Base-by-base conservation (phyloP, 2,329 filamentous ascomycete genomes). In the Cryphonectria parasitica region DNA sequence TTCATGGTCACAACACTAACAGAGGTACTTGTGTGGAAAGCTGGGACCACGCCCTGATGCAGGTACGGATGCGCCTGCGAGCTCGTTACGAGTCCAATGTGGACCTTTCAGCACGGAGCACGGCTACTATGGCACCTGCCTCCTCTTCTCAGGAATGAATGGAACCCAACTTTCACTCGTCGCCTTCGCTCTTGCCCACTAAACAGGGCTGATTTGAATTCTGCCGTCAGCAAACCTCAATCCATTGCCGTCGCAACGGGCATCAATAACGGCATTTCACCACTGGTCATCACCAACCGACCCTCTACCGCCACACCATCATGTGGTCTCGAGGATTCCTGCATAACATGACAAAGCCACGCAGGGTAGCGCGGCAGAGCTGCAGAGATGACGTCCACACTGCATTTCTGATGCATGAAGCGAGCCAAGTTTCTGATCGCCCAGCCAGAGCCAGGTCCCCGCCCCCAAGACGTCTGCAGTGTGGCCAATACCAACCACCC, bases 1-100 rank as follows among this genome's bases (percentile, higher is more conserved):
- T 6, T 10, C 5, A 31, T 5, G 58, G 60, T 22, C 34, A n/a
- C 8, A 15, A 58, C 43, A 45, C 31, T 58, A 66, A 54, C 60
- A 69, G 68, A 58, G 17, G 45, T 64, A 61, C 62, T 39, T 43
- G 22, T 0, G 2, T 7, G 15, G 11, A 19, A 2, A 19, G 62
- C 62, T 36, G n/a, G 66, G 64, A 22, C 58, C 66, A 28, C n/a
- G 61, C 25, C 58, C 34, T 58, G 28, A 60, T 69, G 70, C 70
- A 71, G 70, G 70, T 71, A 71, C 70, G 25, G 25, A 39, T 58
- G 58, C 31, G 41, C 41, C 58, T 22, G 58, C 61, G 49, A 28
- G 52, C 49, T 31, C 52, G 34, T 25, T 28, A 41, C 15, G 54
- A 43, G 52, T 49, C 43, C 41, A 17, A 17, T 22, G 28, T 31